phyloP scores from a whole-genome alignment of 495 filamentous ascomycete species.

The Rostrohypoxylon terebratum region DNA sequence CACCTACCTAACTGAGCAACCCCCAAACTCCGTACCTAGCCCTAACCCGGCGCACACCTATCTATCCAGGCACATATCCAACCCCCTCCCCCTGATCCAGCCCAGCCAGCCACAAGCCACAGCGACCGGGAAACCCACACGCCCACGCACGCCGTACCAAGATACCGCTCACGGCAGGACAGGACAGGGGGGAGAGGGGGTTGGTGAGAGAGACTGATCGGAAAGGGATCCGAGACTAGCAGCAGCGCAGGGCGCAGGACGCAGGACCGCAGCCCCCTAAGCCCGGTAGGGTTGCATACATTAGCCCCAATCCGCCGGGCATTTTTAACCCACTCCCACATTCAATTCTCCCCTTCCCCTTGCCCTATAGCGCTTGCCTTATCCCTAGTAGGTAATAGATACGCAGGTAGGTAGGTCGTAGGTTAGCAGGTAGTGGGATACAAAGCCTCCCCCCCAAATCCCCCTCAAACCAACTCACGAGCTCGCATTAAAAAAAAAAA shows the following conservation, averaged over 20 bases:
- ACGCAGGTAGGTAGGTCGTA: too few species aligned
- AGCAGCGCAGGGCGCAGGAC: neutral
- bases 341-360: neutral
- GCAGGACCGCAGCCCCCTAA: neutral
- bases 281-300: slow-evolving; percentile 36
- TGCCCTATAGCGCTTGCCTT: neutral
- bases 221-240: slow-evolving; percentile 15
- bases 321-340: neutral
- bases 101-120: neutral
- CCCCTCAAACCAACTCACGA: neutral
- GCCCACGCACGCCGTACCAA: neutral
- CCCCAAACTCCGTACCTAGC: neutral
- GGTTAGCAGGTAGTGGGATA: neutral
- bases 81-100: neutral
- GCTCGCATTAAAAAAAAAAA: neutral
- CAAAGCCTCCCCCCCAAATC: neutral
- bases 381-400: too few species aligned
- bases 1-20: neutral
- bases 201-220: neutral
- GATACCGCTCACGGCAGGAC: too few species aligned
- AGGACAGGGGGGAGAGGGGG: neutral
- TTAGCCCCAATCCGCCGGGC: neutral
- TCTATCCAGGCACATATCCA: neutral
- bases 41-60: neutral
- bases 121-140: neutral